Evolutionary conservation across 1,284 basidiomycete species (phyloP).

Genomic region (Marasmius tenuissimus): DNA sequence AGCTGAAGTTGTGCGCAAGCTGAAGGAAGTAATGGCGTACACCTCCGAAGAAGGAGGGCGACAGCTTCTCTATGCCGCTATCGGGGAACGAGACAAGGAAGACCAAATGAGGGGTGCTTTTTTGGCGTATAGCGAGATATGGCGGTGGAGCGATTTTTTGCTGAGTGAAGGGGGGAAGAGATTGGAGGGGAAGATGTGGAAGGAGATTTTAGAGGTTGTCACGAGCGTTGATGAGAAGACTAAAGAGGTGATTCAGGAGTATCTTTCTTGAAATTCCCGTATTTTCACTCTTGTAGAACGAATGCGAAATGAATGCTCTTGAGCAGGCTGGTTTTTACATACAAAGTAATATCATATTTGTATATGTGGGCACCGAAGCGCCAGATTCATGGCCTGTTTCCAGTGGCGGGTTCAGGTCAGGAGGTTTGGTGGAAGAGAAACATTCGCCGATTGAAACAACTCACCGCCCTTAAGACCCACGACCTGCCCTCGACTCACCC

Average conservation of each 20-base stretch:
- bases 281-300: no score
- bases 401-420: no score
- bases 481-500: no score
- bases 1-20: constrained; percentile 12
- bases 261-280: background rate
- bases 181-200: constrained; percentile 44
- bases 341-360: no score
- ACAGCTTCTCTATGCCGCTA: constrained; percentile 39
- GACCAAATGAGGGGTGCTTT: constrained; percentile 18
- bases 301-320: no score
- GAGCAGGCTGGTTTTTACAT: no score
- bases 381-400: no score
- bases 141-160: constrained; percentile 17
- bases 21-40: constrained; percentile 29
- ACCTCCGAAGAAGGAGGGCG: constrained; percentile 42
- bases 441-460: no score
- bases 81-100: constrained; percentile 25
- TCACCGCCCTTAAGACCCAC: no score
- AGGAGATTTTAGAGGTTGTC: constrained; percentile 17
- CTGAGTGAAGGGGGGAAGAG: constrained; percentile 35
- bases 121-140: constrained; percentile 9
- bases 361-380: no score
- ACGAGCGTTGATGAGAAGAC: background rate
- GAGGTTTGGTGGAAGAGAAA: no score
- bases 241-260: background rate